A percentile compares a stretch with the other conserved stretches of the same genome.
Evolutionary conservation across 2,329 filamentous ascomycete species (phyloP).

Genomic region (Colletotrichum aenigma): DNA sequence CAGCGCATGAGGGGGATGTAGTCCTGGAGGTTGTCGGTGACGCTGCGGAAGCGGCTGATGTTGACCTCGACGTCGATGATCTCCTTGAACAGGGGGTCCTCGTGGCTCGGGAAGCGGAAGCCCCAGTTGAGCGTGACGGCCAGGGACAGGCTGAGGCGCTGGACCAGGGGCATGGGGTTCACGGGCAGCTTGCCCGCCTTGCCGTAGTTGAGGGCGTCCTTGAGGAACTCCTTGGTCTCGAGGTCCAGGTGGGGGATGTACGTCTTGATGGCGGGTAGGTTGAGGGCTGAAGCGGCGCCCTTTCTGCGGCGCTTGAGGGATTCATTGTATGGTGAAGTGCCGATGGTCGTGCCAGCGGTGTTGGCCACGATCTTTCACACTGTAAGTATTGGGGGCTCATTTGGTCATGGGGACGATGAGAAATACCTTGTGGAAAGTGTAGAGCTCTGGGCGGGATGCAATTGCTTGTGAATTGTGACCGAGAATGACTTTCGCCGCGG

Average conservation of each 20-base stretch:
- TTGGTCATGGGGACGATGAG: neutral
- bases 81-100: constrained; percentile 21
- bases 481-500: constrained; percentile 68
- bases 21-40: constrained; percentile 25
- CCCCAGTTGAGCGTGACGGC: constrained; percentile 70
- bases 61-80: constrained; percentile 26
- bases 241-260: constrained; percentile 61
- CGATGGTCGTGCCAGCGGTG: constrained; percentile 48
- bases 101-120: constrained; percentile 42
- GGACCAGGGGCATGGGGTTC: constrained; percentile 66
- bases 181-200: constrained; percentile 59
- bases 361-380: constrained; percentile 47
- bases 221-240: constrained; percentile 61
- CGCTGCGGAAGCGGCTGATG: constrained; percentile 23
- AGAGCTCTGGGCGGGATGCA: constrained; percentile 68
- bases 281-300: constrained; percentile 69
- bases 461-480: constrained; percentile 69
- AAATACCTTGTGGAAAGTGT: constrained; percentile 57
- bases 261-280: constrained; percentile 66
- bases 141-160: constrained; percentile 68
- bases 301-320: constrained; percentile 69
- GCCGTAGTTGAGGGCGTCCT: constrained; percentile 62
- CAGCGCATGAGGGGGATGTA: constrained; percentile 25
- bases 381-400: neutral
- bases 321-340: constrained; percentile 72